Base-by-base conservation (phyloP, 345 rosid species). In the Punica granatum region DNA sequence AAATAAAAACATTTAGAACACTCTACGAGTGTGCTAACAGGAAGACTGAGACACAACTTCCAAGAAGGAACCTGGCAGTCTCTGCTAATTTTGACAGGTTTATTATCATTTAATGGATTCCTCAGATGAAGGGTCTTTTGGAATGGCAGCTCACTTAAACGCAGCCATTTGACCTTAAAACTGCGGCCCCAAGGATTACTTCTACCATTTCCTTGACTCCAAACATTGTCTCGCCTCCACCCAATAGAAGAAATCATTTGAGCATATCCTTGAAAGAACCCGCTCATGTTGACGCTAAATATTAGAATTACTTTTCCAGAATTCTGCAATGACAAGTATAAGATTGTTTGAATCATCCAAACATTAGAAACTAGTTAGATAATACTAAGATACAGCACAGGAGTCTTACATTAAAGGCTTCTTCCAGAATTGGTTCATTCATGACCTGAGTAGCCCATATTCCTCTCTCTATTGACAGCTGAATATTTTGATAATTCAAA, bases 391-490 rank as follows among this genome's bases (percentile, higher is more conserved):
- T 63, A 36, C 60, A 71, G 42, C 53, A 70, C 42, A 66, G 68
- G 69, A 61, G 42, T 75, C 92, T 90, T 81, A 90, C 97, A 79
- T 76, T 81, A 86, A 90, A 93, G 72, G 96, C 96, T 58, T 90
- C 98, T 77, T 93, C 96, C 81, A 88, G 65, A 73, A 93, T 90
- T 67, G 97, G 97, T 81, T 93, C 98, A 80, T 93, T 93, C 97
- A 88, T 90, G 66, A 93, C 97, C 80, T 93, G 97, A 76, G 98
- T 93, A 71, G 98, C 98, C 98, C 97, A 93, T 65, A 90, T 86
- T 67, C 93, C 98, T 77, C 73, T 88, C 75, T 87, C 87, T 14
- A 90, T 72, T 53, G 98, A 88, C 34, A 81, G 81, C 79, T 78
- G 93, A 76, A 93, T 80, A 69, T 93, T 93, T 31, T 87, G 80